Percentiles rank a stretch among this genome's conserved stretches.
Evolutionary conservation across 176 grass and related monocot genomes (phyloP).

Genomic region (Ensete glaucum): DNA sequence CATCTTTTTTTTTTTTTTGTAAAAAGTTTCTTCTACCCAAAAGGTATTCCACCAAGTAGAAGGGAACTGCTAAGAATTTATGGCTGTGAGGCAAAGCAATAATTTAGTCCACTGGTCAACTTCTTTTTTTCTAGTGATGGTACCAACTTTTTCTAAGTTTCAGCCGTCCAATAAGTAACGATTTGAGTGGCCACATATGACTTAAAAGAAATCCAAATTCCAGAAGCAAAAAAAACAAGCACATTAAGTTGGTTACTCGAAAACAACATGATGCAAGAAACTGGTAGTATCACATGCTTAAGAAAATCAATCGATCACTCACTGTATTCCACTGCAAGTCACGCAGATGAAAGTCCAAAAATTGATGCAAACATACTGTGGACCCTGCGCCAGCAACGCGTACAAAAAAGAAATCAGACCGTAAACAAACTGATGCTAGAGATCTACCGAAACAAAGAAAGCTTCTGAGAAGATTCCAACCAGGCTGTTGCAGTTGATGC

Average conservation of each 20-base stretch:
- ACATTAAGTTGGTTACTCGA: neutral
- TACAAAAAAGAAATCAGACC: neutral
- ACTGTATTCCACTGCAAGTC: conserved; percentile 94
- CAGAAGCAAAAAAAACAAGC: neutral
- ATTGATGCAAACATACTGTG: conserved; percentile 84
- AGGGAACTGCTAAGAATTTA: too few relatives aligned
- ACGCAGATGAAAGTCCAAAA: conserved; percentile 92
- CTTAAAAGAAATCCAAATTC: neutral
- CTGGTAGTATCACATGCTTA: neutral
- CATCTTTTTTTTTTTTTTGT: too few relatives aligned
- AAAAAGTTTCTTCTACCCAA: too few relatives aligned
- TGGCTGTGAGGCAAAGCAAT: too few relatives aligned
- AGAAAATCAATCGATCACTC: conserved; percentile 26
- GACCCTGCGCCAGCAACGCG: conserved; percentile 38
- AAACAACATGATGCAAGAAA: neutral
- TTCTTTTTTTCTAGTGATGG: too few relatives aligned
- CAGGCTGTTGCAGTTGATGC: conserved; percentile 66
- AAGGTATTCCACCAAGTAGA: too few relatives aligned
- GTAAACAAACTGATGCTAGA: neutral
- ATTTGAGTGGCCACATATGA: neutral
- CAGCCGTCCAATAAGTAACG: too few relatives aligned
- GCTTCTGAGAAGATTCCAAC: conserved; percentile 18
- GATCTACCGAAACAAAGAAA: conserved; percentile 10
- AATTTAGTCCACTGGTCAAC: too few relatives aligned
- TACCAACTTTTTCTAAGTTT: too few relatives aligned